These are phyloP conservation scores for Maudiozyma pseudohumilis DNA, from an alignment of 805 yeast species.

Conservation along the genomic window DNA sequence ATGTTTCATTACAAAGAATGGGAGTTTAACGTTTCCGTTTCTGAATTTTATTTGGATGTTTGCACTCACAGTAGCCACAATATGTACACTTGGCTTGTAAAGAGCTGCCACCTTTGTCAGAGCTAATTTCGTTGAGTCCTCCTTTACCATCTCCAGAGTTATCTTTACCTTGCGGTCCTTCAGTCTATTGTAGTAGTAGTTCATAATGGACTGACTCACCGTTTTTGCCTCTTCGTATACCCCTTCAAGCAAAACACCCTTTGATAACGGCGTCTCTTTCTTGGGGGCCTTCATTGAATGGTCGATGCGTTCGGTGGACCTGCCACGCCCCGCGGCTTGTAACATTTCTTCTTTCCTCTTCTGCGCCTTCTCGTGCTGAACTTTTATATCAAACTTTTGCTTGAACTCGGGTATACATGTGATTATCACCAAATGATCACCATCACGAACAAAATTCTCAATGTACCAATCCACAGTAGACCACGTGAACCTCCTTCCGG, in stretches of 20 bases:
- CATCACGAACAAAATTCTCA: conserved; percentile 44
- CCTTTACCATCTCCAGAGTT: conserved; percentile 26
- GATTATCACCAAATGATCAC: conserved; percentile 54
- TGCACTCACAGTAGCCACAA: conserved; percentile 28
- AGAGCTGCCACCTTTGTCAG: conserved; percentile 17
- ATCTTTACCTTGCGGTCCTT: conserved; percentile 20
- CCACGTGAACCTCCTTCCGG: conserved; percentile 66
- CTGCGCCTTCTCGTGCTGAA: conserved; percentile 7
- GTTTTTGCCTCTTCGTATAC: conserved; percentile 20
- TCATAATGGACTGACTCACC: conserved; percentile 17
- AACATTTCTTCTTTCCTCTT: conserved; percentile 5
- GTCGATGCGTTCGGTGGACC: not conserved
- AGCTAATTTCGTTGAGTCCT: conserved; percentile 17
- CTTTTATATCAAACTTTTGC: conserved; percentile 9
- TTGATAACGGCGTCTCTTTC: conserved; percentile 4
- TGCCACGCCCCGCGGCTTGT: no score
- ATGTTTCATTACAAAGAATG: conserved; percentile 26
- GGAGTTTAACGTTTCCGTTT: conserved; percentile 28
- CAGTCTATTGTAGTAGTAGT: conserved; percentile 21
- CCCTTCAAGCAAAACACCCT: conserved; percentile 16
- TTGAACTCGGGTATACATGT: conserved; percentile 38
- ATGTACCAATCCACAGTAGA: conserved; percentile 64
- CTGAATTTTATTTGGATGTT: conserved; percentile 29
- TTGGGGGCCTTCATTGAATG: not conserved
- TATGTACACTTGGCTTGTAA: conserved; percentile 24